Evolutionary conservation across 2,329 filamentous ascomycete genomes (phyloP), one percentile per base, ranked within the genome.

Genomic region (Alternaria arborescens): DNA sequence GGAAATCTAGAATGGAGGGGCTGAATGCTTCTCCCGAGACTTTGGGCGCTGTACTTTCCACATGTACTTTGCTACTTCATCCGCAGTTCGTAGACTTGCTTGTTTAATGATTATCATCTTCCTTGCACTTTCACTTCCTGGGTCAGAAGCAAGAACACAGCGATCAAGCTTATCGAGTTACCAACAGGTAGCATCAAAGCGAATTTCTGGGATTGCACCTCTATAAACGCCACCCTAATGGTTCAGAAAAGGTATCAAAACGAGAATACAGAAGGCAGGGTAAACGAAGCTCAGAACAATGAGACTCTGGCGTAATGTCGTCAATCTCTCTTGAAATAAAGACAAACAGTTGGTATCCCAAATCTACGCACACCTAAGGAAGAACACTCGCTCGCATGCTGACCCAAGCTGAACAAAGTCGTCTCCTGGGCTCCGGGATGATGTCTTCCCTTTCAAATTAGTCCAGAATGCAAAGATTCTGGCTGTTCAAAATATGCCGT

Each of bases 151-250:
- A 42, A 34, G 18, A 4, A 24, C 40, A 44, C 36, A 18, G 1
- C 12, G 18, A n/a, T 10, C 30, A 18, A n/a, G n/a, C 8, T 22
- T 8, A 24, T 7, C 5, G 34, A n/a, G 20, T 26, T 38, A 42
- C 16, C 32, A 41, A 53, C 47, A 26, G 42, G 47, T 60, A 52
- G 34, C 22, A 48, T 50, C 11, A 42, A 42, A 26, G 16, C 56
- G 20, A 32, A 38, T 41, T 46, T 22, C 46, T 52, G 28, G 48
- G 22, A 56, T 41, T 55, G 28, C 67, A 73, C 66, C 71, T 76
- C 73, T 76, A 74, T 68, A 28, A 70, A 74, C 71, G 64, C 71
- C 69, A 53, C 62, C 70, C 71, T 71, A 67, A 62, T 52, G 56
- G 54, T 67, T 63, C 67, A 65, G 18, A 44, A 56, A 62, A 52